Evolutionary conservation across 345 rosid genomes (phyloP), one percentile per base, ranked within the genome.

Genomic region (Crucihimalaya himalaica): DNA sequence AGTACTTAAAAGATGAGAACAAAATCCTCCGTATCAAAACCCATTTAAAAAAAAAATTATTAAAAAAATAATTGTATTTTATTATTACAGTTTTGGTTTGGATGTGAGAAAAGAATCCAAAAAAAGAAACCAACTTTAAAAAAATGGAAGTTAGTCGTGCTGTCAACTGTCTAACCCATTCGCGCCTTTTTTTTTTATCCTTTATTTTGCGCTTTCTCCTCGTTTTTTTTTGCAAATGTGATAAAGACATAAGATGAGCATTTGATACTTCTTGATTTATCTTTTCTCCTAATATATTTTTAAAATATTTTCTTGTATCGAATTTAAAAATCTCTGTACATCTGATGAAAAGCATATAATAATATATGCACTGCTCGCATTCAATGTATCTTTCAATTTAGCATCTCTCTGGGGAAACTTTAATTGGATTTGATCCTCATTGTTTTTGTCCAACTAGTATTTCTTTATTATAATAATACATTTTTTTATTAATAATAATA

Each of bases 111-210:
- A 61, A 52, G 69, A 76, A 76, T 69, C 65, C 18, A 61, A 3
- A 32, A 0, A 34, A 54, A 75, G 39, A 68, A 62, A 62, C 53
- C 31, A 76, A 76, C 70, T 62, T 62, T 23, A 2, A 32, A 58
- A 9, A 40, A 63, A 63, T 45, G 25, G 75, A 55, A 69, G 71
- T 63, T 70, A 31, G 71, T 76, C 28, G 66, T 63, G 67, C 61
- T 76, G 76, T 76, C 76, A 55, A 45, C 71, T 55, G 60, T 70
- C 80, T 46, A 62, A 51, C 79, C 79, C 74, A 68, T 68, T 56
- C 57, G 56, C 48, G 66, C 59, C 66, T 20, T 45, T 72, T 20
- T 45, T 72, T 25, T 45, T 64, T 18, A 13, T 14, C 13, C 48
- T 61, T 63, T 10, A 14, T 31, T 66, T 25, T 56, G 25, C 72